Base-by-base conservation (phyloP, 805 yeast species). In the Teunomyces pallodes region DNA sequence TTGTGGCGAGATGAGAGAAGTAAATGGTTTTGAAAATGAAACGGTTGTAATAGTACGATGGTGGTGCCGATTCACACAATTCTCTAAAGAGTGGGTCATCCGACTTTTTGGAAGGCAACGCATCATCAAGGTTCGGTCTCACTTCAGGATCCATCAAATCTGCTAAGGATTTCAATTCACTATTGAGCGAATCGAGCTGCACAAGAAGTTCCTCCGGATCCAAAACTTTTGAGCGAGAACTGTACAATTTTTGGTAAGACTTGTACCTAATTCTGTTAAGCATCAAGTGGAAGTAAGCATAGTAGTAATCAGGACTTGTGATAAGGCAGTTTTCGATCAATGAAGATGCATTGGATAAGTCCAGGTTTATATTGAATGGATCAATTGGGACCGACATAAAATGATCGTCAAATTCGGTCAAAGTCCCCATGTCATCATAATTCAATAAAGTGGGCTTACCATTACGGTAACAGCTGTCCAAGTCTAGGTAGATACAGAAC, bases 381-480 rank as follows among this genome's bases (percentile, higher is more conserved):
- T 45, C 35, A 1, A 36, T 39, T 10, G 62, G 55, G 8, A 57
- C 54, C 12, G 59, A 54, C 10, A 49, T 16, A 31, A 52, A 54
- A 29, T 43, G 43, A 27, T 31, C 45, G 43, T 58, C 62, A 14
- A 31, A 14, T 29, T 56, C 59, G 7, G 56, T 48, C 36, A 54
- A 52, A 1, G 72, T 56, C 2, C 73, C 55, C 9, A 72, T 60
- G 54, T 79, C 82, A 7, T 51, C 51, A 43, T 65, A 70, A 52
- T 69, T 67, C 32, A 80, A 64, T 30, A 74, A 55, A 0, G 84
- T 77, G 2, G 83, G 75, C 45, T 74, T 73, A 0, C 86, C 84
- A 41, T 71, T 57, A 45, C 75, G 72, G 47, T 76, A 58, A 43
- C 79, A 69, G 12, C 65, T 48, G 13, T 74, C 77, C 39, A 70